phyloP scores from a whole-genome alignment of 352 stramenopile species.

The Phytophthora colocasiae region DNA sequence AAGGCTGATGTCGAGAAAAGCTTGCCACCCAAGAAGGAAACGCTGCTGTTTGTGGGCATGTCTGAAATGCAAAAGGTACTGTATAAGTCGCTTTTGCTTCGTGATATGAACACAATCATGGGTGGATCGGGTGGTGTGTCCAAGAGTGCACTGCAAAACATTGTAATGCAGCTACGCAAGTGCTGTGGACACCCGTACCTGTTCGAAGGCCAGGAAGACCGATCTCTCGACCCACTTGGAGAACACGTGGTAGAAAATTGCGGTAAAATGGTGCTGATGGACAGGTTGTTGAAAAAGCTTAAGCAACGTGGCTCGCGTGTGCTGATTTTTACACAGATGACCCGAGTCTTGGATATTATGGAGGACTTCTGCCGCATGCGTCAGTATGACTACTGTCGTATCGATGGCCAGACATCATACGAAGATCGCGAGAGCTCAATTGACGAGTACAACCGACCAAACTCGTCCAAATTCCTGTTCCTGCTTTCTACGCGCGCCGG shows the following conservation, averaged over 20 bases:
- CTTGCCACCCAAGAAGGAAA: conserved; percentile 98
- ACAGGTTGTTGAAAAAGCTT: conserved; percentile 92
- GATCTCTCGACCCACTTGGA: conserved; percentile 93
- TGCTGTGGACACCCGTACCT: conserved; percentile 93
- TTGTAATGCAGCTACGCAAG: conserved; percentile 90
- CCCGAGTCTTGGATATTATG: conserved; percentile 93
- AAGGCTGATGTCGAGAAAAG: conserved; percentile 99
- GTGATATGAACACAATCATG: conserved; percentile 94
- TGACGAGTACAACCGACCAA: conserved; percentile 96
- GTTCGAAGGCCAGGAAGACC: conserved; percentile 96
- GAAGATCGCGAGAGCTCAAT: conserved; percentile 87
- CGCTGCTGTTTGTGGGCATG: conserved; percentile 93
- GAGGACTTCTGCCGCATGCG: conserved; percentile 97
- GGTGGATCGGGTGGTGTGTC: conserved; percentile 72
- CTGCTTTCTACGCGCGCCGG: conserved; percentile 97
- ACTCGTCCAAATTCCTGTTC: conserved; percentile 98
- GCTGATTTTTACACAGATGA: conserved; percentile 96
- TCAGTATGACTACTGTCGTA: conserved; percentile 89
- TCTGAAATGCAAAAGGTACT: conserved; percentile 95
- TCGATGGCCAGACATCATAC: conserved; percentile 90
- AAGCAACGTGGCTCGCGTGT: conserved; percentile 90
- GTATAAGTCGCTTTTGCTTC: conserved; percentile 96
- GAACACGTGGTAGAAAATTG: conserved; percentile 98
- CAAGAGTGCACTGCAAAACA: conserved; percentile 85
- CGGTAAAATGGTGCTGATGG: conserved; percentile 97